Evolutionary conservation across 345 rosid genomes (phyloP), one percentile per base, ranked within the genome.

Genomic region (Barbarea vulgaris): DNA sequence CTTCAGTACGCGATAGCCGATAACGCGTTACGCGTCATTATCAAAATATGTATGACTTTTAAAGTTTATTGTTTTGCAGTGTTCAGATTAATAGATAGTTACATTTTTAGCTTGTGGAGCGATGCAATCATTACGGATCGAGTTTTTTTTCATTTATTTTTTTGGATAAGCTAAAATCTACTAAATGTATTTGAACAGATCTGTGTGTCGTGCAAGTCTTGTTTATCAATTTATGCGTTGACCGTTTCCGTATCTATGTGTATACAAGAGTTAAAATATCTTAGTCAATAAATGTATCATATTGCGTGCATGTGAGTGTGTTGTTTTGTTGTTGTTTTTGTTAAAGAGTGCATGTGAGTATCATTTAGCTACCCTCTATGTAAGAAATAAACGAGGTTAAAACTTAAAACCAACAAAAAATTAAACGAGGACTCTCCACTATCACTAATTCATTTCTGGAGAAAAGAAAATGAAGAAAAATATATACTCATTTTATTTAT

Each of bases 11-110:
- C 46, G 13, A 66, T 65, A 31, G 8, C 57, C 19, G 9, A 48
- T 48, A 48, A 31, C 70, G 70, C 39, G 58, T 48, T 7, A n/a
- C 30, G 58, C 39, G 70, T 48, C 22, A n/a, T 17, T 27, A 28
- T 54, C 59, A 6, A 25, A 2, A 2, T 1, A 53, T 0, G 0
- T 53, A 28, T 27, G 37, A 55, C 37, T 5, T 58, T 33, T 10
- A 2, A 33, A 33, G 14, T 3, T 24, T 58, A 3, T 15, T 27
- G 12, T 55, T 55, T 55, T 55, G 60, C 18, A 25, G 10, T 31
- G 62, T 31, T 18, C 24, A 57, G 24, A 30, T 9, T 56, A n/a
- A n/a, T n/a, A 5, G 3, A 53, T 4, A 5, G 3, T 24, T 4
- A 19, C 3, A 13, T 25, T 7, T 24, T 25, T 50, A 17, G 14